Evolutionary conservation across 495 filamentous ascomycete genomes (phyloP), one percentile per base, ranked within the genome.

Genomic region (Trichoderma virens): DNA sequence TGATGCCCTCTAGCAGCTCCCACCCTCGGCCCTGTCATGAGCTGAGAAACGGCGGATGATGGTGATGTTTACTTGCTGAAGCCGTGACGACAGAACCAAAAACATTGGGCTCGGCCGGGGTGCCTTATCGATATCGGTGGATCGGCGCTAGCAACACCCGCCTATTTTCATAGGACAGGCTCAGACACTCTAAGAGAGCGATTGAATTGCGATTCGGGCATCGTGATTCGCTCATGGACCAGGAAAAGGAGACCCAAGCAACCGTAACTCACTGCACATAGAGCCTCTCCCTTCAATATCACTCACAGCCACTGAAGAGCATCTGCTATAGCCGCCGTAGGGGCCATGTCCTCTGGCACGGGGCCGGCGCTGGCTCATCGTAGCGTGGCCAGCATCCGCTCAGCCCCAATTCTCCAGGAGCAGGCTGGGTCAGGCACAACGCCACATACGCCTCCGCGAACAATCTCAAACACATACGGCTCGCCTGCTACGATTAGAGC

Each of bases 401-500:
- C 79, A 18, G 76, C 66, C 60, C 66, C 73, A 63, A 67, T 74
- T 64, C 63, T 62, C 62, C 68, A 69, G 41, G 62, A 62, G 59
- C 31, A 32, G 25, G 28, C 65, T 2, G 62, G 68, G 25, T 68
- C 76, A 13, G 23, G 25, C 23, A 64, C 75, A 39, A 77, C 79
- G 30, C 83, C 86, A 59, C 85, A 85, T 14, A 90, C 88, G 7
- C 88, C 88, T 0, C 71, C 76, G 14, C 84, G 87, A 34, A 75
- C 78, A 14, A 72, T 85, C 31, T 76, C 83, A 35, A 85, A 88
- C 34, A 80, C 85, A 62, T 91, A 87, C 68, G 87, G 86, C 9
- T 66, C 90, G 0, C 88, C 90, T 0, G 84, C 87, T 28, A 84
- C 85, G 61, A 86, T 89, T 56, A 90, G 92, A 43, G 84, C 84